Conservation (phyloP, 768 basidiomycete genomes). For the Leccinum olivaceopallidum region DNA sequence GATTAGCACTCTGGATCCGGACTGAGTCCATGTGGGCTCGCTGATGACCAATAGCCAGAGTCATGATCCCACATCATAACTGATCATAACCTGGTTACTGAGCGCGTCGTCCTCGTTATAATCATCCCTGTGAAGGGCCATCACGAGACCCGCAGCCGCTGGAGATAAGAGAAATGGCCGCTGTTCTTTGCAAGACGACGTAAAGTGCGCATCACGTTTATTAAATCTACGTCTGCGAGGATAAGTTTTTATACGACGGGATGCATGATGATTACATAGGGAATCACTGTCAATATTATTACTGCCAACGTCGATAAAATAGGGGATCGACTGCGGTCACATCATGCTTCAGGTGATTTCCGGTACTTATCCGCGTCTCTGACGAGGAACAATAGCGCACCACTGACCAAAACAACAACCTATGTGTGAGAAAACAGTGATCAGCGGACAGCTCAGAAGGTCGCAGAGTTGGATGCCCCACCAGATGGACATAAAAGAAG, state of each 20-base stretch:
- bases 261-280: neutral
- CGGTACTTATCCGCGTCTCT: slow-evolving; percentile 24
- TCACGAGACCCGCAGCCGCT: neutral
- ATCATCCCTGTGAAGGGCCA: neutral
- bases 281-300: neutral
- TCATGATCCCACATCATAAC: neutral
- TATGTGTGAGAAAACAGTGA: neutral
- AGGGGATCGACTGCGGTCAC: neutral
- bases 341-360: slow-evolving; percentile 8
- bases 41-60: neutral
- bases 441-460: neutral
- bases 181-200: neutral
- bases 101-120: neutral
- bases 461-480: neutral
- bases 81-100: neutral
- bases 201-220: neutral
- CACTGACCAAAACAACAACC: slow-evolving; percentile 19
- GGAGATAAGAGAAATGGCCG: neutral
- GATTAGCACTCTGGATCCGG: neutral
- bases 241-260: neutral
- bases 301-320: neutral
- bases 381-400: slow-evolving; percentile 23
- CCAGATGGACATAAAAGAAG: slow-evolving; percentile 28
- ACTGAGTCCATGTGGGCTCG: neutral
- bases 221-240: neutral